phyloP scores from a whole-genome alignment of 2,329 filamentous ascomycete species.

The Tolypocladium inflatum region DNA sequence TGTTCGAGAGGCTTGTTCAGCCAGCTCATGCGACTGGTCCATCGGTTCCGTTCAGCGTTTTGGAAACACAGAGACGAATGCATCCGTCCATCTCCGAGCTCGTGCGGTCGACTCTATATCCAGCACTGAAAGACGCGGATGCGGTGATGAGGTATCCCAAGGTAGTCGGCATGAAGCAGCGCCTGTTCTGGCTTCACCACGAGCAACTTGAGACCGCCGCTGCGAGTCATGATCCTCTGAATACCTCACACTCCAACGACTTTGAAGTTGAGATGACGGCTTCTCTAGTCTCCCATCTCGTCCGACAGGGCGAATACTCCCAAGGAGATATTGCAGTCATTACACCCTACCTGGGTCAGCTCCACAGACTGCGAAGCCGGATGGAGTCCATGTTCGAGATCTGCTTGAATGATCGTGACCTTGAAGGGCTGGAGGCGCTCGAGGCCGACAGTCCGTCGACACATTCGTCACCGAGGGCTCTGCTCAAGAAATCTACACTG shows the following conservation, averaged over 20 bases:
- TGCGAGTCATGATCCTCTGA: slow-evolving; percentile 18
- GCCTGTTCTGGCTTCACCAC: slow-evolving; percentile 57
- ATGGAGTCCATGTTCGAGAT: slow-evolving; percentile 46
- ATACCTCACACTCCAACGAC: slow-evolving; percentile 41
- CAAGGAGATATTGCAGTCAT: slow-evolving; percentile 58
- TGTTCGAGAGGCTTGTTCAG: slow-evolving; percentile 51
- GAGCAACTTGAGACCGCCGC: slow-evolving; percentile 30
- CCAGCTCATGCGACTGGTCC: slow-evolving; percentile 10
- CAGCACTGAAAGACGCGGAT: slow-evolving; percentile 39
- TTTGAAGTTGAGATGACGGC: slow-evolving; percentile 57
- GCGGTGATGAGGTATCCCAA: slow-evolving; percentile 28
- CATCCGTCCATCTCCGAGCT: slow-evolving; percentile 51
- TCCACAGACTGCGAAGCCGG: slow-evolving; percentile 36
- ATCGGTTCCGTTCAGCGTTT: slow-evolving; percentile 19
- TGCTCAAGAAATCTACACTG: slow-evolving; percentile 23
- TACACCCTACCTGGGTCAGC: slow-evolving; percentile 54
- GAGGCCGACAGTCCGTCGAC: slow-evolving; percentile 12
- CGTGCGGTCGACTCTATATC: slow-evolving; percentile 48
- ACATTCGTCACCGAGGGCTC: slow-evolving; percentile 3
- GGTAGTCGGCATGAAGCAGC: slow-evolving; percentile 42
- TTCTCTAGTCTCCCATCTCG: slow-evolving; percentile 54
- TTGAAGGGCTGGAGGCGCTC: slow-evolving; percentile 37
- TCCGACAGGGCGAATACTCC: slow-evolving; percentile 53
- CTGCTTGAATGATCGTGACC: slow-evolving; percentile 53
- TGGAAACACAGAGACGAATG: slow-evolving; percentile 58